Conservation (phyloP, 2,329 filamentous ascomycete species). For the Cryphonectria parasitica region DNA sequence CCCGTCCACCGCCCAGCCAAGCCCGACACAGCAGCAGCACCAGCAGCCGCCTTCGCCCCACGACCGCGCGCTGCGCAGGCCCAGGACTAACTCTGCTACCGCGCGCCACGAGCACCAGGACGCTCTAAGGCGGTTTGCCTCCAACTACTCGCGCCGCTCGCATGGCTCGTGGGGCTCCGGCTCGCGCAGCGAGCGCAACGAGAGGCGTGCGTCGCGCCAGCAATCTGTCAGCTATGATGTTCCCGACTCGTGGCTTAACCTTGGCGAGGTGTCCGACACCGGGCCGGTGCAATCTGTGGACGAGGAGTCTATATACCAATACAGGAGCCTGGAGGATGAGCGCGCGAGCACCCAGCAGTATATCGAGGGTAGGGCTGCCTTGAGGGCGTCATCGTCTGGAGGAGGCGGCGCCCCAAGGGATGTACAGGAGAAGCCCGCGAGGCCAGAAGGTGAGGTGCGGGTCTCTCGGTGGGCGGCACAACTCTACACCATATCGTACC, state of each 20-base stretch:
- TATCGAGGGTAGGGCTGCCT: constrained; percentile 10
- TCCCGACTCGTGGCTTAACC: constrained; percentile 32
- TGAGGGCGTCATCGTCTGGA: neutral
- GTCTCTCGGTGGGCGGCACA: constrained; percentile 59
- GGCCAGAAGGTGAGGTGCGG: neutral
- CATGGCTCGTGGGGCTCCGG: neutral
- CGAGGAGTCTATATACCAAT: constrained; percentile 39
- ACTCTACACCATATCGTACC: constrained; percentile 76
- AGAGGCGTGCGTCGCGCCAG: constrained; percentile 10
- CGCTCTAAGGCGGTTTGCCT: neutral
- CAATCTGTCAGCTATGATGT: constrained; percentile 33
- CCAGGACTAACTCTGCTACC: neutral
- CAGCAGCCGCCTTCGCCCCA: neutral
- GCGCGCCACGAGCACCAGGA: neutral
- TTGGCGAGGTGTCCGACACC: constrained; percentile 33
- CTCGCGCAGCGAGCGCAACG: constrained; percentile 1
- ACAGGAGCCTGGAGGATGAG: constrained; percentile 43
- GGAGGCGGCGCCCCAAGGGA: neutral
- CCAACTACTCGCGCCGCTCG: constrained; percentile 2
- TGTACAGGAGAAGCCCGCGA: constrained; percentile 6
- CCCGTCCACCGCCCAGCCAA: neutral
- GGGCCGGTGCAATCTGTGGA: constrained; percentile 37
- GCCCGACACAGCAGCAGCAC: neutral
- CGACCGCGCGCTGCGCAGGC: neutral
- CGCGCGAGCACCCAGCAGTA: constrained; percentile 34